These are phyloP conservation scores for Mycena alexandri DNA, from an alignment of 768 basidiomycete genomes.

Conservation along the genomic window DNA sequence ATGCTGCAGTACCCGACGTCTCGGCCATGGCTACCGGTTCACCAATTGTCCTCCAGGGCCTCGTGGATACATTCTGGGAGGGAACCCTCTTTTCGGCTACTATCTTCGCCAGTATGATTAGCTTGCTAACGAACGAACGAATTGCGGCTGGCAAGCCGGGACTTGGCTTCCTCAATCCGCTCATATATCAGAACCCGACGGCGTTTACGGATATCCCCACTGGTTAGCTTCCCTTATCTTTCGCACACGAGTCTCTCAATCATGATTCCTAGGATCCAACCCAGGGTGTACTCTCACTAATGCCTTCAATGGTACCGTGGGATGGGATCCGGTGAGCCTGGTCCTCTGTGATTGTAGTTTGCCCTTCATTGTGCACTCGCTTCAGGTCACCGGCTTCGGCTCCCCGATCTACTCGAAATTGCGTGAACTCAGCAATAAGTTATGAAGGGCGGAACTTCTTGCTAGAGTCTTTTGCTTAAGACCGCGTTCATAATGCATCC, in stretches of 20 bases:
- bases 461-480: too few species aligned
- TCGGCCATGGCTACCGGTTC: neutral
- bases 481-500: too few species aligned
- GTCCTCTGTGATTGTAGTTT: neutral
- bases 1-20: neutral
- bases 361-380: neutral
- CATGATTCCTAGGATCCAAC: neutral
- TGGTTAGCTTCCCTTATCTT: too few species aligned
- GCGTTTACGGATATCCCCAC: too few species aligned
- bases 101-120: neutral
- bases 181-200: too few species aligned
- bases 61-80: too few species aligned
- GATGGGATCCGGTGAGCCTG: constrained; percentile 1
- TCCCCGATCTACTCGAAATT: neutral
- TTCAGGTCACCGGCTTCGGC: neutral
- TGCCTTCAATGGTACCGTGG: neutral
- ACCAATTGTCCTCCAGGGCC: too few species aligned
- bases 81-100: neutral
- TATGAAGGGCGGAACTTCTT: too few species aligned
- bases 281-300: neutral
- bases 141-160: neutral
- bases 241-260: neutral
- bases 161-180: too few species aligned
- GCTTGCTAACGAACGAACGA: neutral
- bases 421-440: neutral